These are phyloP conservation scores for Heliosperma pusillum DNA, from an alignment of 148 eudicot species.

Conservation along the genomic window DNA sequence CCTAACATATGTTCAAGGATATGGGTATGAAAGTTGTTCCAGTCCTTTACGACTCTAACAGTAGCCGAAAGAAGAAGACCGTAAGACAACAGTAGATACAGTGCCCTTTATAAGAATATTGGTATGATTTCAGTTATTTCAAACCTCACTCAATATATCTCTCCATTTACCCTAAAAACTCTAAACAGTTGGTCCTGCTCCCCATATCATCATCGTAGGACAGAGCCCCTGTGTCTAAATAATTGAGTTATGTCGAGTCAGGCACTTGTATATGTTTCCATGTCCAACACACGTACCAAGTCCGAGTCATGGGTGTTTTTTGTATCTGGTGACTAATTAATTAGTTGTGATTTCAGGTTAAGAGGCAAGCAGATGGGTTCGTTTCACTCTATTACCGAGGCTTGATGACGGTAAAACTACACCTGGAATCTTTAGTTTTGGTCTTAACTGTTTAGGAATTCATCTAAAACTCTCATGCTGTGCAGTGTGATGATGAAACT, in stretches of 20 bases:
- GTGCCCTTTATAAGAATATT: too few species aligned
- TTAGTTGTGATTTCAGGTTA: constrained; percentile 46
- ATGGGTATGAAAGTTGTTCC: neutral
- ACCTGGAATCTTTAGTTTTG: constrained; percentile 2
- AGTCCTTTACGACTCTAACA: neutral
- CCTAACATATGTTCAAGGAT: too few species aligned
- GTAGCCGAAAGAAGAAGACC: neutral
- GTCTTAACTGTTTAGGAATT: neutral
- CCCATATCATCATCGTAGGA: neutral
- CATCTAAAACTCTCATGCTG: constrained; percentile 6
- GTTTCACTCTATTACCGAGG: constrained; percentile 73
- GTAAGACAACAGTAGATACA: neutral
- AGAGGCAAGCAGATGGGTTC: constrained; percentile 74
- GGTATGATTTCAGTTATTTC: neutral
- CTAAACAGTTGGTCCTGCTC: neutral
- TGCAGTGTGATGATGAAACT: constrained; percentile 96
- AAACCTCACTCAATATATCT: neutral
- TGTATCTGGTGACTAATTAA: neutral
- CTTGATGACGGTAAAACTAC: constrained; percentile 63
- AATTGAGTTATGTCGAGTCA: neutral
- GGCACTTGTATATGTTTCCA: neutral
- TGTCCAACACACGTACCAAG: neutral
- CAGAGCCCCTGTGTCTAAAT: neutral
- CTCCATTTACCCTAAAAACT: neutral
- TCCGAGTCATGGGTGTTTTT: neutral